Evolutionary conservation across 768 basidiomycete genomes (phyloP).

Genomic region (Termitomyces sp.): DNA sequence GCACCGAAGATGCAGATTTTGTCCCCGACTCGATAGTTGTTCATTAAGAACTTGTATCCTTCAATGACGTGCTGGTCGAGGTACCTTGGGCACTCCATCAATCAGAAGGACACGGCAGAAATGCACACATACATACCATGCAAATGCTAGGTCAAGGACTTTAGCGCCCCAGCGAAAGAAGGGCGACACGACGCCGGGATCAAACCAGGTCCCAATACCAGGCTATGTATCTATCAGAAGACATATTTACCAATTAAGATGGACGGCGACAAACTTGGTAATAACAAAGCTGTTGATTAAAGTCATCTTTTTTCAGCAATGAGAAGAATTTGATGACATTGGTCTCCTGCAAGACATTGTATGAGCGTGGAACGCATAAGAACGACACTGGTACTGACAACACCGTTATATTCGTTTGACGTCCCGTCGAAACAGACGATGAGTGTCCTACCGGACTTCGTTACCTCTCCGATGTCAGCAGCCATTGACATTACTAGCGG

Average conservation of each 20-base stretch:
- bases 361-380: neutral
- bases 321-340: constrained; percentile 26
- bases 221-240: constrained; percentile 20
- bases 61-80: constrained; percentile 66
- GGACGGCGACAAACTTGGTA: constrained; percentile 49
- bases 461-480: constrained; percentile 7
- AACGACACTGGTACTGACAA: constrained; percentile 26
- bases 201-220: constrained; percentile 47
- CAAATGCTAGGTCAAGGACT: constrained; percentile 61
- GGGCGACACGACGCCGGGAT: constrained; percentile 63
- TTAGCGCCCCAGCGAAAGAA: constrained; percentile 53
- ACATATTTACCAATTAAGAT: neutral
- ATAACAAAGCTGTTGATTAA: constrained; percentile 19
- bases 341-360: constrained; percentile 16
- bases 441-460: constrained; percentile 10
- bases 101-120: neutral
- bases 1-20: constrained; percentile 70
- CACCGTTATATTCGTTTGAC: constrained; percentile 30
- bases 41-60: constrained; percentile 77
- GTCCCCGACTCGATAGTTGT: constrained; percentile 68
- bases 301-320: constrained; percentile 22
- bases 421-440: constrained; percentile 61
- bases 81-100: constrained; percentile 38
- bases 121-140: constrained; percentile 44
- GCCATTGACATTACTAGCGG: constrained; percentile 9